Conservation (phyloP, 2,329 filamentous ascomycete species). For the Monilinia vaccinii-corymbosi region DNA sequence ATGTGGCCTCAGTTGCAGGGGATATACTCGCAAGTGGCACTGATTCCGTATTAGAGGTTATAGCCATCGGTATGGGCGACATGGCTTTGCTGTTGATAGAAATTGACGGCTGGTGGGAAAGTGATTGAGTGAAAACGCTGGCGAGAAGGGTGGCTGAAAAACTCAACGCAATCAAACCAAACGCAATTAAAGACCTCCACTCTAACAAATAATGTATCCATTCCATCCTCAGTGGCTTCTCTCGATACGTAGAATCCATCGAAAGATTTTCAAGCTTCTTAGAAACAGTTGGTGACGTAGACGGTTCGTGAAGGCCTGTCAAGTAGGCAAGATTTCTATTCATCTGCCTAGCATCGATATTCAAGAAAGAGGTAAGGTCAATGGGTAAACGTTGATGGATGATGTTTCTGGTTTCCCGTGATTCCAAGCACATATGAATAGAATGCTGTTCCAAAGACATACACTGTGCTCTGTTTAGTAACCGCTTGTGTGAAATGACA, state of each 20-base stretch:
- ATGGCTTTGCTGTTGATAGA: constrained; percentile 29
- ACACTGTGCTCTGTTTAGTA: constrained; percentile 31
- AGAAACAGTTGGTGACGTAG: not conserved
- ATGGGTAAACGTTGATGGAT: constrained; percentile 38
- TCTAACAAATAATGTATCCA: constrained; percentile 16
- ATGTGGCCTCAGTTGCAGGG: constrained; percentile 19
- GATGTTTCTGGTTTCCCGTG: constrained; percentile 30
- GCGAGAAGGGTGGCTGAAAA: constrained; percentile 19
- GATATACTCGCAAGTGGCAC: constrained; percentile 15
- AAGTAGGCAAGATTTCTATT: constrained; percentile 44
- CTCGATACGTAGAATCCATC: constrained; percentile 12
- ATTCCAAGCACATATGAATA: constrained; percentile 41
- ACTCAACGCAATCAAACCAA: constrained; percentile 22
- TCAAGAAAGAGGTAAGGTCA: constrained; percentile 40
- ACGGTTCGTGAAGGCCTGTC: constrained; percentile 30
- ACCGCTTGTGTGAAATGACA: constrained; percentile 38
- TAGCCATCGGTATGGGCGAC: constrained; percentile 21
- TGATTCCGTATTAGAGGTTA: constrained; percentile 18
- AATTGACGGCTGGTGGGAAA: constrained; percentile 17
- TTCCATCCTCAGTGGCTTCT: constrained; percentile 19
- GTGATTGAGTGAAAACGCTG: constrained; percentile 17
- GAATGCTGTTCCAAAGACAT: constrained; percentile 34
- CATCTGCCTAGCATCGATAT: constrained; percentile 44
- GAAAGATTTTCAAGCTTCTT: constrained; percentile 12
- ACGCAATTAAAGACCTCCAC: constrained; percentile 22